phyloP scores from a whole-genome alignment of 306 rosid genomes.

The Vigna reflexopilosa region DNA sequence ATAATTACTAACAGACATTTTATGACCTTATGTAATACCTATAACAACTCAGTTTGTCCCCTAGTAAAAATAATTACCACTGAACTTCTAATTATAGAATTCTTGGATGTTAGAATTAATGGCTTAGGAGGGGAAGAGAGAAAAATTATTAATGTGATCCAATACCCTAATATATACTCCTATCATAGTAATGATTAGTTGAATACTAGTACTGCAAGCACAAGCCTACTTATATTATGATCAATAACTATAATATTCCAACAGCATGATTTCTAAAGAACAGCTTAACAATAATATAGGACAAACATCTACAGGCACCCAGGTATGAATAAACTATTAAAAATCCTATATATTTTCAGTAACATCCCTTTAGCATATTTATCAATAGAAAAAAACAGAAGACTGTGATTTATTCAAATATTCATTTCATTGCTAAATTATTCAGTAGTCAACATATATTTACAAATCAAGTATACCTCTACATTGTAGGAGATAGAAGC shows the following conservation, averaged over 20 bases:
- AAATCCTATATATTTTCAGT: constrained; percentile 23
- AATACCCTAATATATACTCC: background rate
- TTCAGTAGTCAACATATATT: constrained; percentile 37
- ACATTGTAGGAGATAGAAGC: constrained; percentile 87
- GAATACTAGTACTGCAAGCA: constrained; percentile 19
- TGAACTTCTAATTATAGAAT: constrained; percentile 22
- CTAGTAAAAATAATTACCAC: constrained; percentile 11
- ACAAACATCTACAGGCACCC: constrained; percentile 14
- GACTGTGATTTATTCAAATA: constrained; percentile 21
- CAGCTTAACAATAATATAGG: background rate
- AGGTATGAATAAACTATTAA: constrained; percentile 18
- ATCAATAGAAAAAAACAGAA: constrained; percentile 32
- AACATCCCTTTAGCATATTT: constrained; percentile 15
- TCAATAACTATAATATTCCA: constrained; percentile 22
- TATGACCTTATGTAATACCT: constrained; percentile 11
- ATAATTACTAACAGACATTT: constrained; percentile 27
- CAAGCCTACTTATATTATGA: constrained; percentile 16
- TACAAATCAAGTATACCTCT: constrained; percentile 38
- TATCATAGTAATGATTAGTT: constrained; percentile 1
- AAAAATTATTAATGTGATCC: constrained; percentile 3
- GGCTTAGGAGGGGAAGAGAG: constrained; percentile 20
- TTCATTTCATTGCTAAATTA: constrained; percentile 29
- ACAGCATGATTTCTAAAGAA: constrained; percentile 10
- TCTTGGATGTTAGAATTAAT: background rate
- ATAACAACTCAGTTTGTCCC: constrained; percentile 31